phyloP scores from a whole-genome alignment of 805 yeast genomes.

The Cyberlindnera maritima region DNA sequence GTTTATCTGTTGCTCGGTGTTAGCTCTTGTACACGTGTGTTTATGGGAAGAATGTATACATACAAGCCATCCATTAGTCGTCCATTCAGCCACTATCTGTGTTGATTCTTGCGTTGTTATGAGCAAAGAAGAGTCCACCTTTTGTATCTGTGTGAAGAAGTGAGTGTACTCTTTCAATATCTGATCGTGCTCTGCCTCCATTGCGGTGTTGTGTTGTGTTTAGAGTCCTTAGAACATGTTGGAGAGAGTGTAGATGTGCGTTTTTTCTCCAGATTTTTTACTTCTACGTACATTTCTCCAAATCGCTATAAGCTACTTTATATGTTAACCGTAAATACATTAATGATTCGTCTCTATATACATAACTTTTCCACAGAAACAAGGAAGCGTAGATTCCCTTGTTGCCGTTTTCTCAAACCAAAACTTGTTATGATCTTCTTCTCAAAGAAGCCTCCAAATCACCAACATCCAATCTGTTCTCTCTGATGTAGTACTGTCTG shows the following conservation, averaged over 20 bases:
- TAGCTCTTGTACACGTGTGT: too few relatives aligned
- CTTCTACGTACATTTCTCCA: neutral
- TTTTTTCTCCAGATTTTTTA: neutral
- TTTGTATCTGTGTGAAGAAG: neutral
- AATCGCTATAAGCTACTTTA: neutral
- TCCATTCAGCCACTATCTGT: constrained; percentile 1
- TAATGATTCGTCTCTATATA: neutral
- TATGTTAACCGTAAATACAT: too few relatives aligned
- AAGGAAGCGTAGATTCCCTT: too few relatives aligned
- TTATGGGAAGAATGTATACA: neutral
- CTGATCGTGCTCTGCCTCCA: constrained; percentile 6
- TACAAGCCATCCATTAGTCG: constrained; percentile 6
- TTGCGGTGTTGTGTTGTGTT: too few relatives aligned
- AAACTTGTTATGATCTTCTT: constrained; percentile 15
- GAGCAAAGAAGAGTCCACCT: neutral
- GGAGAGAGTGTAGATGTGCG: neutral
- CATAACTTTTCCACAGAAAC: neutral
- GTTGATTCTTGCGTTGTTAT: neutral
- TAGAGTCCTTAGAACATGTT: too few relatives aligned
- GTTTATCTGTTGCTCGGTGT: too few relatives aligned
- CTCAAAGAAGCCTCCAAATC: constrained; percentile 53
- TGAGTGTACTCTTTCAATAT: constrained; percentile 5
- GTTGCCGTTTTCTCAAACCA: too few relatives aligned
- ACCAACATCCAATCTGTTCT: constrained; percentile 70
- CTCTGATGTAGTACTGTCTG: constrained; percentile 89